Evolutionary conservation across 2,329 filamentous ascomycete genomes (phyloP), one percentile per base, ranked within the genome.

Genomic region (Pyrenochaeta sp.): DNA sequence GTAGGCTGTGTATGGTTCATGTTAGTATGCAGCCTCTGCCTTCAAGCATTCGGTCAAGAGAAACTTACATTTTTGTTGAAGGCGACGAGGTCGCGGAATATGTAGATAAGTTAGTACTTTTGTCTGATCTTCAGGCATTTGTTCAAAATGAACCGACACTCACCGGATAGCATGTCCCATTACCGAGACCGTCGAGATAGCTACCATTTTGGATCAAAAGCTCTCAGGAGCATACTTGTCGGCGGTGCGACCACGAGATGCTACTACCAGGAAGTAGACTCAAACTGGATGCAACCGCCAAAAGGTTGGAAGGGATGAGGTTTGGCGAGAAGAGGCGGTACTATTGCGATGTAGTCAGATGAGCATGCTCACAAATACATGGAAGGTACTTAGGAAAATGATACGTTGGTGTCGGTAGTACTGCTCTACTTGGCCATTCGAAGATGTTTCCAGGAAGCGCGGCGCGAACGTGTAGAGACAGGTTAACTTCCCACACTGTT

Each of bases 381-480:
- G 12, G 8, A 9, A 2, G 34, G 34, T 36, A 36, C 34, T 36
- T 36, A 36, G 3, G 34, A 30, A 5, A 9, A 5, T 3, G 19
- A 22, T 6, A 5, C 4, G 22, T 15, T 42, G 39, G 8, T 42
- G 8, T 42, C 4, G 9, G 4, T 5, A 39, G 36, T 4, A 59
- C 60, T 62, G 60, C 56, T 53, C 54, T 59, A 39, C 52, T 57
- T 52, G 36, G 60, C 49, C 50, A 45, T 36, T 37, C 25, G 28
- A 27, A 55, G 45, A 55, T 45, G 50, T 47, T 57, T 24, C 54
- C 60, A 37, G 54, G 60, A 52, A 54, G 52, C 54, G 50, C 44
- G 56, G 47, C 60, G 60, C 24, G 60, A 54, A 62, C 54, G 44
- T 34, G 50, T 24, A 56, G 56, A 62, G 56, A 34, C 56, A 58